Evolutionary conservation across 2,329 filamentous ascomycete species (phyloP).

Genomic region (Fusarium nygamai): DNA sequence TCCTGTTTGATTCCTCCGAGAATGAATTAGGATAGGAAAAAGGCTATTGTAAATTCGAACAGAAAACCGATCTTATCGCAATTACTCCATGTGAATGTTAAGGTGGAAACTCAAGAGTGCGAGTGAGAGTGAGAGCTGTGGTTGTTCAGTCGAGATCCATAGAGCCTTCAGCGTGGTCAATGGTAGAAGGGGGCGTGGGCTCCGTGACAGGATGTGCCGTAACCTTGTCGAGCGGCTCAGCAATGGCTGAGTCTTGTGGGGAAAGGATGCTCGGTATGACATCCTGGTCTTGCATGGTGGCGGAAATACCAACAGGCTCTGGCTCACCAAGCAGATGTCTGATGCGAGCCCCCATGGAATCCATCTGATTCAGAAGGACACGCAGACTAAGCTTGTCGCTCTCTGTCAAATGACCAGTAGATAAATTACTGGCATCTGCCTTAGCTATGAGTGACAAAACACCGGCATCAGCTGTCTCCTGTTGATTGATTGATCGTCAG

Average conservation of each 20-base stretch:
- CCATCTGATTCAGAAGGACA: constrained; percentile 59
- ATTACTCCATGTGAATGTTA: constrained; percentile 8
- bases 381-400: constrained; percentile 58
- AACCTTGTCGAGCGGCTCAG: constrained; percentile 46
- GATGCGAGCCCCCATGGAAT: constrained; percentile 56
- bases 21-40: constrained; percentile 14
- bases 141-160: constrained; percentile 53
- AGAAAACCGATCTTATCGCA: constrained; percentile 29
- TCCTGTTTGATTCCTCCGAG: constrained; percentile 18
- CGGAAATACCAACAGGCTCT: constrained; percentile 38
- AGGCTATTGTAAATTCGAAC: constrained; percentile 29
- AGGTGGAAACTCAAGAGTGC: not conserved
- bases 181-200: constrained; percentile 53
- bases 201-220: constrained; percentile 48
- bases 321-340: constrained; percentile 51
- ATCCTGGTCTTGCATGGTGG: constrained; percentile 34
- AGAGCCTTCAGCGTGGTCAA: constrained; percentile 50
- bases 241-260: constrained; percentile 43
- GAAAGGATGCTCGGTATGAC: constrained; percentile 41
- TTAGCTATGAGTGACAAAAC: constrained; percentile 62
- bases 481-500: constrained; percentile 14
- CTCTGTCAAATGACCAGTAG: constrained; percentile 51
- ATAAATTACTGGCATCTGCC: constrained; percentile 56
- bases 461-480: constrained; percentile 57
- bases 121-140: not conserved